phyloP scores from a whole-genome alignment of 495 filamentous ascomycete species.

The Aspergillus taichungensis region DNA sequence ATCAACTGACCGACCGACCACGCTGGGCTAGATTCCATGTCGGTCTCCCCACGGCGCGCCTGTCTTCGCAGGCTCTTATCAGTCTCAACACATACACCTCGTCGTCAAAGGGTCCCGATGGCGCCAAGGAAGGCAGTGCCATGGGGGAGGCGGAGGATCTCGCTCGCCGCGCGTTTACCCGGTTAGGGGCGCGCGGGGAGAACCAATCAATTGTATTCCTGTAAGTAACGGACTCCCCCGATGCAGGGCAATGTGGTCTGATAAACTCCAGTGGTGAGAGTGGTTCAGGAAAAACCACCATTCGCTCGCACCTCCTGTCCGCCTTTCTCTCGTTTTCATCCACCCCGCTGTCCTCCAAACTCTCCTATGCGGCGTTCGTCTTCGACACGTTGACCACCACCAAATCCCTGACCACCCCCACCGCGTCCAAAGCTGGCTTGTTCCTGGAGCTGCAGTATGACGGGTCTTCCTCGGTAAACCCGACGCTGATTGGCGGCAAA shows the following conservation, averaged over 20 bases:
- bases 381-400: conserved; percentile 96
- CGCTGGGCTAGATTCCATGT: conserved; percentile 60
- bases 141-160: conserved; percentile 84
- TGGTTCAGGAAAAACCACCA: conserved; percentile 88
- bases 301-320: conserved; percentile 79
- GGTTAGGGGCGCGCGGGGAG: conserved; percentile 81
- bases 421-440: conserved; percentile 88
- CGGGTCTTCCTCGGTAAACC: conserved; percentile 68
- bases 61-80: conserved; percentile 86
- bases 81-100: conserved; percentile 88
- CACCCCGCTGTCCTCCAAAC: conserved; percentile 83
- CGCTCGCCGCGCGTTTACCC: conserved; percentile 71
- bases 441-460: conserved; percentile 97
- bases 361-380: conserved; percentile 86
- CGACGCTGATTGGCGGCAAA: conserved; percentile 85
- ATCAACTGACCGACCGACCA: conserved; percentile 10
- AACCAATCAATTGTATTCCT: conserved; percentile 89
- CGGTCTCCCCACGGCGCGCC: conserved; percentile 70
- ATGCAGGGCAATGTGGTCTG: neutral
- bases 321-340: conserved; percentile 78
- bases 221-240: conserved; percentile 45
- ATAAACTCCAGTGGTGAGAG: conserved; percentile 67
- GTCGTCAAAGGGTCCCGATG: conserved; percentile 81
- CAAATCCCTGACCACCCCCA: conserved; percentile 92
- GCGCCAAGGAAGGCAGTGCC: conserved; percentile 73